Evolutionary conservation across 106 monocot species (phyloP), one percentile per base, ranked within the genome.

Genomic region (Alisma plantagoaquatica): DNA sequence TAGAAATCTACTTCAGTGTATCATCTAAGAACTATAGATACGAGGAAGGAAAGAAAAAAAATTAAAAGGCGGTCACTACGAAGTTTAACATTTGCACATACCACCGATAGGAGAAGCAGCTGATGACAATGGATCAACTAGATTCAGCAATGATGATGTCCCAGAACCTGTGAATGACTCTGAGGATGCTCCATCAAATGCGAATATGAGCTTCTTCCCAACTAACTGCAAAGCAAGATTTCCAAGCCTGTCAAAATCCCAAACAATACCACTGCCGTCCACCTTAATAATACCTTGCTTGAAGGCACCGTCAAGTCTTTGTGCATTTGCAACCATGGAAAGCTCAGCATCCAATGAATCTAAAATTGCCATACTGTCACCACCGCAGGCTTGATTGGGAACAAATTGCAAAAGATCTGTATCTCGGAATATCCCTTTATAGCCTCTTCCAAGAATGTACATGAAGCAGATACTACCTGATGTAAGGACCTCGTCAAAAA

Each of bases 91-190:
- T 10, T 27, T 56, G 11, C 60, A 62, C 76, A 47, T 14, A 98
- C 98, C 98, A 54, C 98, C 98, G 60, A 98, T 98, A 29, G 98
- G 90, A 26, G 98, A 98, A 72, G 98, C 90, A 71, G 90, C 90
- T 57, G 90, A 78, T 45, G 98, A 90, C 43, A 68, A 64, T 61
- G 98, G 89, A 67, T 98, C 98, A 22, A 98, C 86, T 62, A 98
- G 76, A 86, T 98, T 98, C 57, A 90, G 73, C 73, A 98, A 64
- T 25, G 98, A 90, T 31, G 72, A 52, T 35, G 79, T 82, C 33
- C 98, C 98, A 65, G 98, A 86, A 67, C 82, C 52, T 17, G 68
- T 51, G 68, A 79, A 85, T 69, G 85, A 65, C 65, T 98, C 98
- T 18, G 85, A 85, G 10, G 76, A 71, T 45, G 90, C 86, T 60